Evolutionary conservation across 2,329 filamentous ascomycete genomes (phyloP), one percentile per base, ranked within the genome.

Genomic region (Penicillium sp.): DNA sequence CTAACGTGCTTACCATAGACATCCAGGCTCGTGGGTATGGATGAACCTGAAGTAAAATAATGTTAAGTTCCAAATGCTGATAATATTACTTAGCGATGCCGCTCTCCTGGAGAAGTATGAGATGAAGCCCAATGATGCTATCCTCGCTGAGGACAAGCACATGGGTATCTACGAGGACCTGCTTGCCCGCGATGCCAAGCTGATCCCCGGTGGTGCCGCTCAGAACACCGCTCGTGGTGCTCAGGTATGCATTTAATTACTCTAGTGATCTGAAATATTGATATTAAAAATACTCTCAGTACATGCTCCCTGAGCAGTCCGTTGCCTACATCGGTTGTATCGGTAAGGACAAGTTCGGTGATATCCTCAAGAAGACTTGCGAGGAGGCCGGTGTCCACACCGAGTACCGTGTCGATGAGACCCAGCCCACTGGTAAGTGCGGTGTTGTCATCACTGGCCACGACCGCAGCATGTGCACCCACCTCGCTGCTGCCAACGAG

Each of bases 181-280:
- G 67, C 86, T 97, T 70, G 89, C 94, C 84, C 91, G 88, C 80
- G 86, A 94, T 70, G 93, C 93, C 63, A 95, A 96, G 81, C 84
- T 97, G 75, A 94, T 97, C 73, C 92, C 94, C 54, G 94, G 94
- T 66, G 94, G 94, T 72, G 94, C 94, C 56, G 94, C 94, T 31
- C 94, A 99, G 81, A 99, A 99, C 85, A 95, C 92, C 54, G 93
- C 94, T 68, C 89, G 94, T 73, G 94, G 94, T 68, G 94, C 93
- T 64, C 91, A 94, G 77, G 83, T 84, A 79, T 56, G 68, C 17
- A 10, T 29, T 23, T 27, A 45, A 33, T 37, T 33, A 25, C 13
- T n/a, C 31, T 37, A 21, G 23, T 27, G 38, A 2, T 35, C 4
- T 41, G 55, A 15, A 45, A 37, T 29, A n/a, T n/a, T 40, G 46